Conservation (phyloP, 2,329 filamentous ascomycete species). For the Rutstroemia sp. region DNA sequence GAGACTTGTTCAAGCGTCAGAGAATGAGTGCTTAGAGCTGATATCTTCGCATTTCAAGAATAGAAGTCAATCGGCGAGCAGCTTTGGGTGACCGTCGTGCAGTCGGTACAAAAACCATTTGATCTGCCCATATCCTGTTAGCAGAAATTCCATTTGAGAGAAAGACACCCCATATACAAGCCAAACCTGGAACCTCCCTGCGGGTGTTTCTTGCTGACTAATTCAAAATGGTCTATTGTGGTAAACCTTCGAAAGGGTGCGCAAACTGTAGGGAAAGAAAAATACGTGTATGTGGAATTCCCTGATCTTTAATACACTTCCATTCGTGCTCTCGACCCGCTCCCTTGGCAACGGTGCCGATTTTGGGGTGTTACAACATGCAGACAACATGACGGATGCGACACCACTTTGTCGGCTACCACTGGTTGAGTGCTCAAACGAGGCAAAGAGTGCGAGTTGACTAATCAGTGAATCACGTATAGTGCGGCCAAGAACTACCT, state of each 20-base stretch:
- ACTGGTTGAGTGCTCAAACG: not conserved
- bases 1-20: not conserved
- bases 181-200: too few species aligned
- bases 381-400: not conserved
- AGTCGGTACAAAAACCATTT: not conserved
- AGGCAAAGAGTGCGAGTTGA: not conserved
- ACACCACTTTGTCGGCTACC: too few species aligned
- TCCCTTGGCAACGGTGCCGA: not conserved
- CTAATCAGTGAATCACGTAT: not conserved
- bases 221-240: slow-evolving; percentile 9
- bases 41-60: not conserved
- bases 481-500: slow-evolving; percentile 46
- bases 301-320: not conserved
- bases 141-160: not conserved
- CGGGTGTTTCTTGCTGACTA: too few species aligned
- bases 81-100: too few species aligned
- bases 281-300: not conserved
- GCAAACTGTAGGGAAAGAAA: not conserved
- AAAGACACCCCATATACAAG: too few species aligned
- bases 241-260: slow-evolving; percentile 11
- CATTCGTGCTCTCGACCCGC: not conserved
- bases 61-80: too few species aligned
- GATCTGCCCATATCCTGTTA: not conserved
- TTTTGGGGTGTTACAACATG: not conserved
- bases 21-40: not conserved